These are phyloP conservation scores for Tetradesmus obliquus DNA, from an alignment of 139 green algal genomes.

Conservation along the genomic window DNA sequence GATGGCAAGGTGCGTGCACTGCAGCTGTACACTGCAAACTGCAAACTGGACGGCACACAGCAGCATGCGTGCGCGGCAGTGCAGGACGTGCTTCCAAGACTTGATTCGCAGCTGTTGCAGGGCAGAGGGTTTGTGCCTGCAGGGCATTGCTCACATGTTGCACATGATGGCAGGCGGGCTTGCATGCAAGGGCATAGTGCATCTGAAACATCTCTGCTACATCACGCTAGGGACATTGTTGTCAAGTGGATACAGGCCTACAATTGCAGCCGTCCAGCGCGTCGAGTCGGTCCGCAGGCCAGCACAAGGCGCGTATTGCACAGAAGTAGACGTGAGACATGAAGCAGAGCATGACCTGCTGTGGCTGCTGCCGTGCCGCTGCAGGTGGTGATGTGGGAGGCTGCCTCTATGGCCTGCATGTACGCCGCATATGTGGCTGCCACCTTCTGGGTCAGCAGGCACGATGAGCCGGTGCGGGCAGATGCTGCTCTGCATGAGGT, in stretches of 20 bases:
- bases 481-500: conserved; percentile 61
- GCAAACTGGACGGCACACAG: not conserved
- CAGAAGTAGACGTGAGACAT: no score
- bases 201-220: no score
- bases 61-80: not conserved
- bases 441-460: conserved; percentile 50
- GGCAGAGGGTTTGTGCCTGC: not conserved
- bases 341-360: not conserved
- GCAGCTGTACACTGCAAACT: not conserved
- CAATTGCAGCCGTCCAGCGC: no score
- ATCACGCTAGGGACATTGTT: no score
- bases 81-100: not conserved
- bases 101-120: not conserved
- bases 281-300: no score
- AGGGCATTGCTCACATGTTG: no score
- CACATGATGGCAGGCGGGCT: no score
- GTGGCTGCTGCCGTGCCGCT: not conserved
- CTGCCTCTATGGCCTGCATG: conserved; percentile 22
- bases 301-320: no score
- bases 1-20: conserved; percentile 25
- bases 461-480: conserved; percentile 54
- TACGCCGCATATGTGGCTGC: conserved; percentile 56
- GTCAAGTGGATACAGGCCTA: no score
- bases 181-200: no score
- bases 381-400: conserved; percentile 53